phyloP scores from a whole-genome alignment of 2,329 filamentous ascomycete species.

The Fusarium sp. region DNA sequence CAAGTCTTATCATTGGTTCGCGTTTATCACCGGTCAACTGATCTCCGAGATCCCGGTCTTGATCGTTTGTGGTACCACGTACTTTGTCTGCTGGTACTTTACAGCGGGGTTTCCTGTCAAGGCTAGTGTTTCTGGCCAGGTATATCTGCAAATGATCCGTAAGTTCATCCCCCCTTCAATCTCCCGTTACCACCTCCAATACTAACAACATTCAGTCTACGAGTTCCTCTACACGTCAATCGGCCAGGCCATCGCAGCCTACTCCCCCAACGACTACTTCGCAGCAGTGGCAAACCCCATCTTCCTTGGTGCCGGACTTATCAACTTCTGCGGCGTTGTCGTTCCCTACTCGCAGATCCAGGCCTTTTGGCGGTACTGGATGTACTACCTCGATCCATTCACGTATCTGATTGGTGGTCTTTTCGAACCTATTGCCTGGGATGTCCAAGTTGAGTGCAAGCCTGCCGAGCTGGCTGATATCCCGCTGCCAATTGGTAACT shows the following conservation, averaged over 20 bases:
- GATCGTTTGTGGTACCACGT: constrained; percentile 57
- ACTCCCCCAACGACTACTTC: constrained; percentile 69
- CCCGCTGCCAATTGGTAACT: not conserved
- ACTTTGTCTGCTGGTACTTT: constrained; percentile 69
- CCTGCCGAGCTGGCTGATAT: constrained; percentile 42
- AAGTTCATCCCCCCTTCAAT: rapidly evolving
- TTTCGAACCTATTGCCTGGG: not conserved
- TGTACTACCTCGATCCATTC: constrained; percentile 58
- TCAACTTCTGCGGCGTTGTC: constrained; percentile 45
- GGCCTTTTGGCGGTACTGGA: constrained; percentile 48
- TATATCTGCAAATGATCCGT: constrained; percentile 45
- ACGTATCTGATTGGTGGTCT: constrained; percentile 56
- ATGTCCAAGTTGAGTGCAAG: not conserved
- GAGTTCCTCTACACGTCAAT: constrained; percentile 71
- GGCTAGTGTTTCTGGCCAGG: constrained; percentile 62
- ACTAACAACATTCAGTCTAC: constrained; percentile 52
- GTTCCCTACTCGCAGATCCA: constrained; percentile 41
- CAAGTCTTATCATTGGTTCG: constrained; percentile 69
- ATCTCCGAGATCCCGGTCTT: constrained; percentile 61
- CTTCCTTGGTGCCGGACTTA: constrained; percentile 5
- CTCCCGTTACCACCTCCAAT: too few species aligned
- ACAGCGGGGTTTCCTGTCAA: constrained; percentile 62
- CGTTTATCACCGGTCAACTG: constrained; percentile 66
- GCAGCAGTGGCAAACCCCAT: constrained; percentile 66
- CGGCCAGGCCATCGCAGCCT: constrained; percentile 71